Evolutionary conservation across 441 rosid genomes (phyloP), one percentile per base, ranked within the genome.

Genomic region (Mallotus repandus): DNA sequence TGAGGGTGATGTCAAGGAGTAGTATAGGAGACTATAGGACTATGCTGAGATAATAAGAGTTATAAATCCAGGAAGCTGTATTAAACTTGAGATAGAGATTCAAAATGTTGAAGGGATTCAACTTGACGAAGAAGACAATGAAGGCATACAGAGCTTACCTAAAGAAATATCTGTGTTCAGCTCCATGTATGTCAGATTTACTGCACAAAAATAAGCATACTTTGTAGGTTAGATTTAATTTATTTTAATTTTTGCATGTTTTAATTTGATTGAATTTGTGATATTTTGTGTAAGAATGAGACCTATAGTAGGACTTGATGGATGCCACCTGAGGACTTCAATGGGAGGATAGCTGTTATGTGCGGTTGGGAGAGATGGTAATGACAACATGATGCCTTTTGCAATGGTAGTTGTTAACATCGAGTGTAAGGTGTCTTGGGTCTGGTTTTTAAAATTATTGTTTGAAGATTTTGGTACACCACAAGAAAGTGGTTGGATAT

Each of bases 81-180:
- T 64, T 15, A 64, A 43, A 12, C 7, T 64, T 8, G 12, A 19
- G 10, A 43, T 16, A 4, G 32, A 64, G 13, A 0, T 45, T 29
- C 0, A 10, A 45, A 10, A 1, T 9, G 0, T 38, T 32, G 21
- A 12, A 35, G 38, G 38, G 29, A 25, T 25, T 25, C 29, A 25
- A 25, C 1, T 25, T 0, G 14, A 5, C 0, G 2, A 1, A 5
- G 38, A 7, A 22, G 15, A 12, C 12, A 2, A 5, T 18, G 2
- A 13, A 1, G 0, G 14, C 16, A 2, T 15, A 0, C 14, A 15
- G 2, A 50, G 11, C 54, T 1, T 2, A 4, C 12, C 18, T 11
- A 50, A 50, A 12, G 54, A 50, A 3, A 11, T 50, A 10, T 10
- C 12, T 15, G 2, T 50, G 12, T 50, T 50, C 16, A 12, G 11